These are phyloP conservation scores for Fusarium abutilonis DNA, from an alignment of 2,329 filamentous ascomycete genomes.

Conservation along the genomic window DNA sequence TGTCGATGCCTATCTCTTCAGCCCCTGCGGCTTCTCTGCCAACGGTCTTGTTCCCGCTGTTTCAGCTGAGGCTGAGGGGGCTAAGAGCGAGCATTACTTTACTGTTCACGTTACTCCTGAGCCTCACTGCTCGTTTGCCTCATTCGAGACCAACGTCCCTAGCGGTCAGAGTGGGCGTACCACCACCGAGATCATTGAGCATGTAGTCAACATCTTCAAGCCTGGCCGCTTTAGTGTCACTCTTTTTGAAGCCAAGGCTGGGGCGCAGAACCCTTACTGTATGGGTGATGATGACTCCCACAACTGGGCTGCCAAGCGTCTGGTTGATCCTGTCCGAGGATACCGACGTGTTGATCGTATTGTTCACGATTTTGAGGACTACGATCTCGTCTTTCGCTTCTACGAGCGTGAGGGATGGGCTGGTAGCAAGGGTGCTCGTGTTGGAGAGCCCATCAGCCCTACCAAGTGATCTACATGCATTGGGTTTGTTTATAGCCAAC, in stretches of 20 bases:
- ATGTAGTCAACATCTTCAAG: slow-evolving; percentile 95
- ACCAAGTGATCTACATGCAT: slow-evolving; percentile 39
- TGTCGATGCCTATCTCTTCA: slow-evolving; percentile 96
- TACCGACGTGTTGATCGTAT: slow-evolving; percentile 94
- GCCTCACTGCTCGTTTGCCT: slow-evolving; percentile 95
- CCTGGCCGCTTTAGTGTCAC: slow-evolving; percentile 98
- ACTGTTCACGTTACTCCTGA: slow-evolving; percentile 98
- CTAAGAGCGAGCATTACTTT: slow-evolving; percentile 83
- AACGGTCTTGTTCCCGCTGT: slow-evolving; percentile 89
- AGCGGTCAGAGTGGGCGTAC: slow-evolving; percentile 86
- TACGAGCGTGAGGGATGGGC: slow-evolving; percentile 89
- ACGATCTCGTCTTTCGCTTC: slow-evolving; percentile 95
- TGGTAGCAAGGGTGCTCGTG: slow-evolving; percentile 62
- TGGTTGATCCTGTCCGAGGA: slow-evolving; percentile 82
- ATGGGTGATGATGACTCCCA: slow-evolving; percentile 54
- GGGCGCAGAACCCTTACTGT: slow-evolving; percentile 55
- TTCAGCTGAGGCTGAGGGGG: slow-evolving; percentile 59
- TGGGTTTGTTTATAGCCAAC: slow-evolving; percentile 14
- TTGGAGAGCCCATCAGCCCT: slow-evolving; percentile 59
- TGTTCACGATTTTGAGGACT: slow-evolving; percentile 96
- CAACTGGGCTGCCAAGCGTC: slow-evolving; percentile 55
- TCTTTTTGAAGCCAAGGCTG: slow-evolving; percentile 87
- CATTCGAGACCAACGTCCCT: slow-evolving; percentile 98
- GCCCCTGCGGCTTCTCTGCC: slow-evolving; percentile 95
- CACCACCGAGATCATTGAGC: slow-evolving; percentile 89